These are phyloP conservation scores for Fraxinus baroniana DNA, from an alignment of 305 asterid species.

Conservation along the genomic window DNA sequence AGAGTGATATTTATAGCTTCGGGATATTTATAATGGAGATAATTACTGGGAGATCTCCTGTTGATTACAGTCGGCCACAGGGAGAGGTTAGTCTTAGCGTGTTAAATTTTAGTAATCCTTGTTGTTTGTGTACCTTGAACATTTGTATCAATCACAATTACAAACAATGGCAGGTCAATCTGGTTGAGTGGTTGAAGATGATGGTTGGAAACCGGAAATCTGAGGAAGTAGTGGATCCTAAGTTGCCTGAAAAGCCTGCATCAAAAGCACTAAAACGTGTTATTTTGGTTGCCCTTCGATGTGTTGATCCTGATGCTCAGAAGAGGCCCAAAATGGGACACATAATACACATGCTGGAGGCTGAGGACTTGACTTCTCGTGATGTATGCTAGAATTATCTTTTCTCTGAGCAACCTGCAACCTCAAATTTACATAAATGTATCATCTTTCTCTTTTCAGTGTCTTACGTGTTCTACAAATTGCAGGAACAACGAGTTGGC, in stretches of 20 bases:
- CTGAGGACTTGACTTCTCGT: slow-evolving; percentile 56
- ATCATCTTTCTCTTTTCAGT: slow-evolving; percentile 7
- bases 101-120: background rate
- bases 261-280: slow-evolving; percentile 66
- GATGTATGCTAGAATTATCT: slow-evolving; percentile 37
- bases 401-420: background rate
- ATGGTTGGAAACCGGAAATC: slow-evolving; percentile 71
- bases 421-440: slow-evolving; percentile 1
- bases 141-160: background rate
- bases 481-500: slow-evolving; percentile 64
- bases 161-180: slow-evolving; percentile 49
- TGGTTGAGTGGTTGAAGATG: slow-evolving; percentile 71
- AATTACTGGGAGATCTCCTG: slow-evolving; percentile 66
- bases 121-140: background rate
- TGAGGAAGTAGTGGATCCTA: slow-evolving; percentile 75
- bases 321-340: slow-evolving; percentile 85
- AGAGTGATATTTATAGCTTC: slow-evolving; percentile 70
- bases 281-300: slow-evolving; percentile 69
- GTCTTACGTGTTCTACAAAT: slow-evolving; percentile 18
- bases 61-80: slow-evolving; percentile 57
- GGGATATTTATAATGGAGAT: slow-evolving; percentile 78
- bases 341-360: slow-evolving; percentile 70
- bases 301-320: slow-evolving; percentile 79
- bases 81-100: slow-evolving; percentile 51
- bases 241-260: slow-evolving; percentile 57